Percentiles rank a stretch among this genome's conserved stretches.
phyloP scores from a whole-genome alignment of 1,284 basidiomycete genomes.

The Peniophora sp. region DNA sequence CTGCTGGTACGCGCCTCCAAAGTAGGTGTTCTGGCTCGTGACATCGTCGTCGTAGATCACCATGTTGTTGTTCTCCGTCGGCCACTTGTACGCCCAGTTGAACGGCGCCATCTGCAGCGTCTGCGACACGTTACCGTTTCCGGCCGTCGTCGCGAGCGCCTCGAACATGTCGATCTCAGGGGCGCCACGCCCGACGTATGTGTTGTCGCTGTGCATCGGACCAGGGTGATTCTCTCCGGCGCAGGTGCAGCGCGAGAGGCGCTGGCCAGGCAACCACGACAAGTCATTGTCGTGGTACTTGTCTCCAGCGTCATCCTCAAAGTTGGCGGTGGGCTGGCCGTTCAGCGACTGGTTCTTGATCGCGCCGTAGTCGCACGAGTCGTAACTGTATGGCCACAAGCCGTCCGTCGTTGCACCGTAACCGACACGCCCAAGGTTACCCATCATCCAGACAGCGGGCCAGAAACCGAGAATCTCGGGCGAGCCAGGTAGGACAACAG shows the following conservation, averaged over 20 bases:
- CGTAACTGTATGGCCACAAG: slow-evolving; percentile 52
- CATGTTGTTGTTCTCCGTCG: slow-evolving; percentile 32
- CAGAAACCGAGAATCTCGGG: slow-evolving; percentile 46
- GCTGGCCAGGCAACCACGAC: slow-evolving; percentile 41
- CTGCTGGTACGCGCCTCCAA: slow-evolving; percentile 47
- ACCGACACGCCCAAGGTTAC: slow-evolving; percentile 48
- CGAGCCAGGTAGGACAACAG: slow-evolving; percentile 80
- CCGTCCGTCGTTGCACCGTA: slow-evolving; percentile 57
- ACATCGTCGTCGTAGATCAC: slow-evolving; percentile 34
- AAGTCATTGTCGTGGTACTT: slow-evolving; percentile 24
- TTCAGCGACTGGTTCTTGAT: slow-evolving; percentile 37
- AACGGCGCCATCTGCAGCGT: slow-evolving; percentile 46
- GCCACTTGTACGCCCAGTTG: slow-evolving; percentile 26
- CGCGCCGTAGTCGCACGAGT: slow-evolving; percentile 51
- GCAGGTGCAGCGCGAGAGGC: slow-evolving; percentile 50
- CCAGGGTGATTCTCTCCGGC: slow-evolving; percentile 46
- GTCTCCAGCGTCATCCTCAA: slow-evolving; percentile 29
- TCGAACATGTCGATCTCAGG: slow-evolving; percentile 43
- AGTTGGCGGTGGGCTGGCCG: slow-evolving; percentile 29
- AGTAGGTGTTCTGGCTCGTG: slow-evolving; percentile 43
- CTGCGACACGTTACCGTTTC: slow-evolving; percentile 33
- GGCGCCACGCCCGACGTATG: slow-evolving; percentile 43
- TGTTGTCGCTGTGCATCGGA: slow-evolving; percentile 39
- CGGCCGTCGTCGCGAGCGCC: slow-evolving; percentile 18
- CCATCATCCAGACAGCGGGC: slow-evolving; percentile 44